phyloP scores from a whole-genome alignment of 768 basidiomycete genomes.

The Gymnopilus junonius region DNA sequence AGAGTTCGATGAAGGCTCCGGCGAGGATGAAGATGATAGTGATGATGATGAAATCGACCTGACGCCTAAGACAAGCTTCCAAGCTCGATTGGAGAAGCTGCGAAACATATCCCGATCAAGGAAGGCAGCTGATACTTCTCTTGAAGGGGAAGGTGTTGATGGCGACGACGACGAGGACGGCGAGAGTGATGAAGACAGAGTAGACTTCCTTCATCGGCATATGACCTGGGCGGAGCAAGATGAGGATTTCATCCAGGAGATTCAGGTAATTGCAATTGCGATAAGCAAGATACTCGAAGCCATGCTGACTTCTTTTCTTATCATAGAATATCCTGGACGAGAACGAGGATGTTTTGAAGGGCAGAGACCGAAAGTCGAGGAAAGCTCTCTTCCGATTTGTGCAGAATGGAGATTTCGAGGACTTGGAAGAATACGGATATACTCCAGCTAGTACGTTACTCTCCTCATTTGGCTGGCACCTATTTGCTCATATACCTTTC shows the following conservation, averaged over 20 bases:
- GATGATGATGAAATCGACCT: constrained; percentile 37
- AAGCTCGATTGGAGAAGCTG: constrained; percentile 45
- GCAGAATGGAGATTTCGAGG: constrained; percentile 56
- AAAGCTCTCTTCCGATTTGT: constrained; percentile 67
- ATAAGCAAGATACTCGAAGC: no score
- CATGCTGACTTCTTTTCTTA: no score
- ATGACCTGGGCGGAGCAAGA: constrained; percentile 53
- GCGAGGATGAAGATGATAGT: constrained; percentile 39
- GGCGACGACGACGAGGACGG: constrained; percentile 30
- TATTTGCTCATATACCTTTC: background rate
- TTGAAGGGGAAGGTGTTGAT: constrained; percentile 27
- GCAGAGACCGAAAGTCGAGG: constrained; percentile 49
- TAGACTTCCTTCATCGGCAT: constrained; percentile 32
- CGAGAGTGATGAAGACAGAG: constrained; percentile 37
- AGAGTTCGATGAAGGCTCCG: constrained; percentile 30
- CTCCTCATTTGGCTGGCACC: background rate
- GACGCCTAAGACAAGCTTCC: constrained; percentile 49
- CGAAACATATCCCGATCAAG: constrained; percentile 33
- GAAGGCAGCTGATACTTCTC: constrained; percentile 27
- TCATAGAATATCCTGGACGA: constrained; percentile 64
- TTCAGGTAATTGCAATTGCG: no score
- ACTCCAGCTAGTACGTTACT: constrained; percentile 55
- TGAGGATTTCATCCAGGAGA: constrained; percentile 57
- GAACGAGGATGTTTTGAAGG: constrained; percentile 51
- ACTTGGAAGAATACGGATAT: constrained; percentile 36